Percentiles rank a stretch among this genome's conserved stretches.
Conservation (phyloP, 176 grass and related monocot genomes). For the Eragrostis nindensis region DNA sequence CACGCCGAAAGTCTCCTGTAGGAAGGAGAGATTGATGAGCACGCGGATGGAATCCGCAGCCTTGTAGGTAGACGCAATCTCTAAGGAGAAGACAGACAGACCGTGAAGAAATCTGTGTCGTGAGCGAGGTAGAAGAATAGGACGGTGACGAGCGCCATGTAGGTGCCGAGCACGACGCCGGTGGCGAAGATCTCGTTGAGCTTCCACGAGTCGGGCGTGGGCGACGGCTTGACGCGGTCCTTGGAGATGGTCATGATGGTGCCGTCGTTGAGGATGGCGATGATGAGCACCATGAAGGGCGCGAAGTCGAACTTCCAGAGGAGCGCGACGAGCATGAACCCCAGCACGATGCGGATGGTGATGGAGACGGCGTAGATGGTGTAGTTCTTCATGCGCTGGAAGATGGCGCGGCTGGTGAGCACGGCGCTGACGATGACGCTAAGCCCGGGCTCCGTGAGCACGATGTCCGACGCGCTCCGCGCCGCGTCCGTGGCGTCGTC, state of each 20-base stretch:
- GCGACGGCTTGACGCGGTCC: slow-evolving; percentile 95
- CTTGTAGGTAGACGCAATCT: too few species aligned
- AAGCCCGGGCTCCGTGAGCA: slow-evolving; percentile 94
- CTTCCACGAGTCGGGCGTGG: slow-evolving; percentile 96
- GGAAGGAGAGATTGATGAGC: background rate
- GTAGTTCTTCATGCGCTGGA: slow-evolving; percentile 99
- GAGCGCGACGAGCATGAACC: slow-evolving; percentile 88
- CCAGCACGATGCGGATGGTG: slow-evolving; percentile 94
- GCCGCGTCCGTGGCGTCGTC: slow-evolving; percentile 93
- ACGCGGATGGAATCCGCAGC: too few species aligned
- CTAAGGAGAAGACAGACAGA: too few species aligned
- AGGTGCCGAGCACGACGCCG: slow-evolving; percentile 84
- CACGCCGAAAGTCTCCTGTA: slow-evolving; percentile 57
- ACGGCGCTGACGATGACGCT: slow-evolving; percentile 97
- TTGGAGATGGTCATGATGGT: slow-evolving; percentile 99
- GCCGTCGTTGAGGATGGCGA: slow-evolving; percentile 97
- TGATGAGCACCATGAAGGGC: slow-evolving; percentile 97
- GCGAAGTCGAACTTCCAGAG: slow-evolving; percentile 98
- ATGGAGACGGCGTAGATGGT: slow-evolving; percentile 99
- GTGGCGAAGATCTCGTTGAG: slow-evolving; percentile 90
- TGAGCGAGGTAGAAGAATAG: slow-evolving; percentile 86
- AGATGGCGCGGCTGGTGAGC: slow-evolving; percentile 88
- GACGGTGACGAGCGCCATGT: slow-evolving; percentile 86
- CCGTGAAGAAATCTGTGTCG: slow-evolving; percentile 72
- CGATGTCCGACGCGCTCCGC: slow-evolving; percentile 91